Evolutionary conservation across 305 asterid genomes (phyloP).

Genomic region (Coffea humblotiana): DNA sequence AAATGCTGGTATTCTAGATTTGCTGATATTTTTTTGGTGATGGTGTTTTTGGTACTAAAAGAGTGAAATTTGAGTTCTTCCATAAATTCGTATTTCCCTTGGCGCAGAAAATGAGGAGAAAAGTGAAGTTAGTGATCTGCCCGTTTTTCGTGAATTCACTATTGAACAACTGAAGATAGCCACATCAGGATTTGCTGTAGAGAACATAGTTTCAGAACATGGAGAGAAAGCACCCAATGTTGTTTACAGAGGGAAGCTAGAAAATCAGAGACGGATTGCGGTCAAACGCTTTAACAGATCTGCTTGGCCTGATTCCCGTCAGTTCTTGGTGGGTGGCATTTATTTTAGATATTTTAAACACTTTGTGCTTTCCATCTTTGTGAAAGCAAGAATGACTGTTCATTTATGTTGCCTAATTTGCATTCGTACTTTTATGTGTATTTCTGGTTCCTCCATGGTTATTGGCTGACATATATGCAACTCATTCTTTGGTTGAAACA

Average conservation of each 20-base stretch:
- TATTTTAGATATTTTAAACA: not conserved
- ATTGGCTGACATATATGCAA: not conserved
- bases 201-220: slow-evolving; percentile 90
- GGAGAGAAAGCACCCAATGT: slow-evolving; percentile 98
- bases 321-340: slow-evolving; percentile 64
- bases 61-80: slow-evolving; percentile 1
- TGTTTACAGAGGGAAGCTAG: slow-evolving; percentile 88
- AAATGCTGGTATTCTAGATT: slow-evolving; percentile 46
- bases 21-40: not conserved
- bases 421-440: not conserved
- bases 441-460: not conserved
- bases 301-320: slow-evolving; percentile 95
- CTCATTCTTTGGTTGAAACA: not conserved
- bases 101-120: slow-evolving; percentile 68
- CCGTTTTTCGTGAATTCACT: slow-evolving; percentile 76
- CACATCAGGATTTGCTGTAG: slow-evolving; percentile 85
- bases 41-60: not conserved
- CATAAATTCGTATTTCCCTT: slow-evolving; percentile 19
- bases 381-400: not conserved
- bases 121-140: slow-evolving; percentile 73
- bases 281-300: slow-evolving; percentile 88
- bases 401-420: not conserved
- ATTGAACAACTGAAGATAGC: slow-evolving; percentile 80
- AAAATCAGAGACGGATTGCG: slow-evolving; percentile 75
- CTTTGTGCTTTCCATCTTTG: slow-evolving; percentile 4